Conservation (phyloP, 495 filamentous ascomycete genomes). For the Friedmanniomyces endolithicus region DNA sequence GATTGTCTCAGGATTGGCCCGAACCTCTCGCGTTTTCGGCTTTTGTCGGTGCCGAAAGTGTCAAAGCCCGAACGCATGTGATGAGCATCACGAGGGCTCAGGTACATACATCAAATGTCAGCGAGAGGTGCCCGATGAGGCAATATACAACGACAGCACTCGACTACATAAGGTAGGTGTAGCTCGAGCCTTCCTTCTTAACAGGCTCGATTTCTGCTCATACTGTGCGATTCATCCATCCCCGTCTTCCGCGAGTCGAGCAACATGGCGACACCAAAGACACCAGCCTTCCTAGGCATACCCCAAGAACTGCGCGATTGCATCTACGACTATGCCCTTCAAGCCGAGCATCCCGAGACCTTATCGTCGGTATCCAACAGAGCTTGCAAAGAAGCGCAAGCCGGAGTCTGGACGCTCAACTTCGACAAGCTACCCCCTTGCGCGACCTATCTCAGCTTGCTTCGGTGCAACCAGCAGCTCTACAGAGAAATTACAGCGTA, state of each 20-base stretch:
- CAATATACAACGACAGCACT: not conserved
- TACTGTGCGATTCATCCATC: not conserved
- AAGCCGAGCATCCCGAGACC: not conserved
- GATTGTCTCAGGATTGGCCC: not conserved
- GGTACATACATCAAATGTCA: not conserved
- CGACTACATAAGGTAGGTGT: no score
- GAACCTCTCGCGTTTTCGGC: not conserved
- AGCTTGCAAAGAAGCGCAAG: no score
- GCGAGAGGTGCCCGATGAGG: not conserved
- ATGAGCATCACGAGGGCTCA: not conserved
- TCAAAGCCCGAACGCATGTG: no score
- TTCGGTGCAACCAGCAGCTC: not conserved
- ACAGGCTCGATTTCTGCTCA: no score
- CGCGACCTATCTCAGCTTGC: not conserved
- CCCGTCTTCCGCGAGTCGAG: not conserved
- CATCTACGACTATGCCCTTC: slow-evolving; percentile 1
- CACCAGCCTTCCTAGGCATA: not conserved
- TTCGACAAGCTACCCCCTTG: not conserved
- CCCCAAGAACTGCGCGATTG: slow-evolving; percentile 8
- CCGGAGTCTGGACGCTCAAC: not conserved
- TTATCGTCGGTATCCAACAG: no score
- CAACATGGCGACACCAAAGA: not conserved
- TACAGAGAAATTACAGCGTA: not conserved
- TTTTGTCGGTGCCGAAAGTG: not conserved
- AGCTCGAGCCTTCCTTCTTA: no score